Evolutionary conservation across 495 filamentous ascomycete species (phyloP), one percentile per base, ranked within the genome.

Genomic region (Penicillium lagena): DNA sequence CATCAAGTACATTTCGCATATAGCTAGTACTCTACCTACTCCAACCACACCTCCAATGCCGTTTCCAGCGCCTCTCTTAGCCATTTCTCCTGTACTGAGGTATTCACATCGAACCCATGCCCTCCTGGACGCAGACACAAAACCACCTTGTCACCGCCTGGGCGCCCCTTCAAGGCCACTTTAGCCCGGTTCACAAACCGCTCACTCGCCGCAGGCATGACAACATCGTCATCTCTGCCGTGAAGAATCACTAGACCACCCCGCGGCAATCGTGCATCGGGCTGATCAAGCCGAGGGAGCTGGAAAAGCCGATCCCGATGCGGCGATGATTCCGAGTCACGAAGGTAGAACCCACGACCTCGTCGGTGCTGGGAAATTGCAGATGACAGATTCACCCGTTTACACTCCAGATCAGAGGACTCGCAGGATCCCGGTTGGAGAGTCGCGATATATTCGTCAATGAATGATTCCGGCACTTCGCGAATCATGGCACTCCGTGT

Each of bases 21-120:
- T 4, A 22, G 2, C 4, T 0, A 22, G 4, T 22, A 22, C 4
- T 22, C 22, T 6, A 6, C 6, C 22, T 22, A 22, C 22, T 22
- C 22, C 22, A 22, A 4, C 22, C 22, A 22, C 22, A 4, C 22
- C 37, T 51, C 30, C 14, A 58, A 29, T 15, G 51, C 50, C 7
- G 11, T 27, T 30, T 41, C 36, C 9, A 57, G 33, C 12, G 40
- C 45, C 12, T 49, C 38, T 12, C 11, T 28, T 34, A 58, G 9
- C 55, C 55, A 58, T 12, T 37, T 42, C 15, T 51, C 51, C 13
- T 42, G 27, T 12, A 50, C 28, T 6, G 34, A 29, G 11, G 42
- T 22, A 11, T 40, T 30, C 1, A 7, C 30, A 29, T 54, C 55
- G 44, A 58, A 58, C 6, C 55, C 55, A 54, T 58, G 55, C 1